These are phyloP conservation scores for Ceratobasidium sp. DNA, from an alignment of 1,284 basidiomycete species.

Conservation along the genomic window DNA sequence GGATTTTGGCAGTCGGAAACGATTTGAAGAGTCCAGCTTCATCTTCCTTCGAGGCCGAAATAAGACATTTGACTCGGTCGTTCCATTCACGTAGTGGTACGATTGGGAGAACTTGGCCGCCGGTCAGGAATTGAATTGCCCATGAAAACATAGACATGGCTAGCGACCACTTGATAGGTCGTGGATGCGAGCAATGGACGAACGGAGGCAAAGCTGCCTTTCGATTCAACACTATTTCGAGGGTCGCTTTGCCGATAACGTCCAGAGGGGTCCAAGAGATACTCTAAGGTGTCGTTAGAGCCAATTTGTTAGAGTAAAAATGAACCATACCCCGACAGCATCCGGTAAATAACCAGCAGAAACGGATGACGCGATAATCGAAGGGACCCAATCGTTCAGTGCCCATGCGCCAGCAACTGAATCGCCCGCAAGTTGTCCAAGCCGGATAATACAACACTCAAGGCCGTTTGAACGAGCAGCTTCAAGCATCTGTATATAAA, in stretches of 20 bases:
- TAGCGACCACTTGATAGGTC: conserved; percentile 52
- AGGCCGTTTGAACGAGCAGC: conserved; percentile 8
- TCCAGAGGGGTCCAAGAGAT: conserved; percentile 58
- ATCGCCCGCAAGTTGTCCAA: conserved; percentile 46
- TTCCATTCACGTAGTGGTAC: conserved; percentile 58
- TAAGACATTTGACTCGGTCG: conserved; percentile 51
- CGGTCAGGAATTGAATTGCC: conserved; percentile 49
- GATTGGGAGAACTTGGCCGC: conserved; percentile 43
- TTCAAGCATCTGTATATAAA: conserved; percentile 1
- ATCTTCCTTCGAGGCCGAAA: conserved; percentile 51
- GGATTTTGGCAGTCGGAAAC: conserved; percentile 51
- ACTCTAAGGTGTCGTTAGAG: background rate
- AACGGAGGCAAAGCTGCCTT: conserved; percentile 45
- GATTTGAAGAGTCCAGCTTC: conserved; percentile 55
- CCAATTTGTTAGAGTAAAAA: background rate
- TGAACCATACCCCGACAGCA: conserved; percentile 1
- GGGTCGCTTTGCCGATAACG: background rate
- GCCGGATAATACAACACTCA: conserved; percentile 16
- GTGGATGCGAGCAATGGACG: conserved; percentile 55
- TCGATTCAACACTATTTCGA: background rate
- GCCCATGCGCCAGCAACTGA: conserved; percentile 39
- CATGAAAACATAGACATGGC: conserved; percentile 52
- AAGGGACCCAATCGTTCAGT: conserved; percentile 45
- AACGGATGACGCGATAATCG: conserved; percentile 30
- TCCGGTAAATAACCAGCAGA: conserved; percentile 5